Evolutionary conservation across 176 grass and related monocot genomes (phyloP).

Genomic region (Carex pumila): DNA sequence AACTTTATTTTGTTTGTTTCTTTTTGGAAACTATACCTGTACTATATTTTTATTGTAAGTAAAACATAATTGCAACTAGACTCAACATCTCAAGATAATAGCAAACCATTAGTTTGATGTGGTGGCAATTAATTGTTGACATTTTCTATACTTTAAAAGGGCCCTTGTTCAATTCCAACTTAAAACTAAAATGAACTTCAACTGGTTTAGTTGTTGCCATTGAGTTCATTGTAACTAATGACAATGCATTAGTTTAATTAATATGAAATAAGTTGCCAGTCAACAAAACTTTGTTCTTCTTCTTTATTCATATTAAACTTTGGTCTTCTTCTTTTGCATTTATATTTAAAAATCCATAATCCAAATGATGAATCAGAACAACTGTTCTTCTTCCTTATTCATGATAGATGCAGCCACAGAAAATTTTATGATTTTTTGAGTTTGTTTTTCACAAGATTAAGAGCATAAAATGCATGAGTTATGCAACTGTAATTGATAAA

Average conservation of each 20-base stretch:
- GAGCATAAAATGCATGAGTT: neutral
- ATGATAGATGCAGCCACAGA: neutral
- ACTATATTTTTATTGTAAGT: neutral
- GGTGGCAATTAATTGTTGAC: neutral
- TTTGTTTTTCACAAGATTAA: neutral
- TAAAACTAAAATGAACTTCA: neutral
- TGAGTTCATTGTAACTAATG: neutral
- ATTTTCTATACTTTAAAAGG: neutral
- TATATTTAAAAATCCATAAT: neutral
- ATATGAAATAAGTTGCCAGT: neutral
- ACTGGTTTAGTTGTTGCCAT: neutral
- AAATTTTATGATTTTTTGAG: neutral
- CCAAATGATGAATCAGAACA: neutral
- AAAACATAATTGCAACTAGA: neutral
- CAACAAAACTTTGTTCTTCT: neutral
- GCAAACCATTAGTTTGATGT: neutral
- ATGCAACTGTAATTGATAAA: neutral
- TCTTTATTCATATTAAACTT: too few species aligned
- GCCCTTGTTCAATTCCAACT: neutral
- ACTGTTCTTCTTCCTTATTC: neutral
- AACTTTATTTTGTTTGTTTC: neutral
- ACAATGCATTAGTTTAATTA: neutral
- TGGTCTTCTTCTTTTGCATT: neutral
- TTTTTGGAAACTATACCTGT: neutral
- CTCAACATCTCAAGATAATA: neutral